Evolutionary conservation across 345 rosid genomes (phyloP), one percentile per base, ranked within the genome.

Genomic region (Eucalyptus victrix): DNA sequence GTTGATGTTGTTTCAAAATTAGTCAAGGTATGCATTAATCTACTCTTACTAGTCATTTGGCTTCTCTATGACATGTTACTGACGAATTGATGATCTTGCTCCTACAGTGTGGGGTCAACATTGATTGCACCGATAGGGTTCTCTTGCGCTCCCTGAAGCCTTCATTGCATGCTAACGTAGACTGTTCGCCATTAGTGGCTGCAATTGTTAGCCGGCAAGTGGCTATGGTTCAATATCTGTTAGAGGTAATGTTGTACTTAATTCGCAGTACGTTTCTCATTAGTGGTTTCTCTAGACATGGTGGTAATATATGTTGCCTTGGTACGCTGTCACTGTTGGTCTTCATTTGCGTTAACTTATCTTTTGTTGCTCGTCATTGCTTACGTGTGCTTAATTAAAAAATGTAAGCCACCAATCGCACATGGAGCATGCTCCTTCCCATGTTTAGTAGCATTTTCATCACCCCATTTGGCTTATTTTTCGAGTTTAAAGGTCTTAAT

Each of bases 151-250:
- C 92, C 26, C 88, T 89, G 50, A 92, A 92, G 88, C 93, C 91
- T 28, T 88, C 90, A 49, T 88, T 92, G 85, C 90, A 91, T 42
- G 91, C 93, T 76, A 92, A 91, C 51, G 89, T 91, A 37, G 91
- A 91, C 50, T 90, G 94, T 90, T 91, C 92, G 9, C 90, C 93
- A 8, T 69, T 91, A 62, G 80, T 90, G 51, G 94, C 94, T 72
- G 92, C 94, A 13, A 88, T 92, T n/a, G 91, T 92, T 90, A 90
- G 89, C 88, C 89, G 91, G 40, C 92, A 90, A 85, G 92, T 89
- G 58, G 80, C 87, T 51, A 44, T 91, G 89, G 94, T 91, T 81
- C 87, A 89, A 89, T 91, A 88, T 86, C 81, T 92, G 85, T 90
- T 91, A 86, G 89, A 91, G 94, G 92, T 89, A 91, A 88, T 34